Conservation (phyloP, 192 early-diverging fungal genomes). For the Entomortierella lignicola region DNA sequence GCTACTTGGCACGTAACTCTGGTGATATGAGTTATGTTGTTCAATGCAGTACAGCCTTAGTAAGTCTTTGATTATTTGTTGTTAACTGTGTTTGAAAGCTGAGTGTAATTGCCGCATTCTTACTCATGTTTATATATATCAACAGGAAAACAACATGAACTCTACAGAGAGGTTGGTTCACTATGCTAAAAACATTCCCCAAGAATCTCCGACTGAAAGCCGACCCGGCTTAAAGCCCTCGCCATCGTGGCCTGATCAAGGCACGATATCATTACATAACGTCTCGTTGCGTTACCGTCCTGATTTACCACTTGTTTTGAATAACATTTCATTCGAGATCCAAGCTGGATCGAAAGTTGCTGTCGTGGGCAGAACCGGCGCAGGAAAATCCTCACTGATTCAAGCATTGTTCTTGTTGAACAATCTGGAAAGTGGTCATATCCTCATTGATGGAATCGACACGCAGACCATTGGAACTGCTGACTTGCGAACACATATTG, state of each 20-base stretch:
- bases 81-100: not conserved
- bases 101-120: not conserved
- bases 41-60: slow-evolving; percentile 69
- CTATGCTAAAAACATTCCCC: slow-evolving; percentile 31
- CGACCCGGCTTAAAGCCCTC: slow-evolving; percentile 19
- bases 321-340: slow-evolving; percentile 75
- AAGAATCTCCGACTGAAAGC: slow-evolving; percentile 27
- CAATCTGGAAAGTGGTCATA: slow-evolving; percentile 72
- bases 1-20: slow-evolving; percentile 77
- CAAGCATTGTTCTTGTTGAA: slow-evolving; percentile 83
- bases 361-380: slow-evolving; percentile 89
- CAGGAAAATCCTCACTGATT: slow-evolving; percentile 87
- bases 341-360: slow-evolving; percentile 81
- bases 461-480: slow-evolving; percentile 76
- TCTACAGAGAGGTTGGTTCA: slow-evolving; percentile 42
- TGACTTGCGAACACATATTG: slow-evolving; percentile 80
- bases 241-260: slow-evolving; percentile 73
- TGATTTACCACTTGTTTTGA: slow-evolving; percentile 79
- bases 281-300: slow-evolving; percentile 82
- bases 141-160: slow-evolving; percentile 64
- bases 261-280: slow-evolving; percentile 74
- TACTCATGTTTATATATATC: slow-evolving; percentile 3
- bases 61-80: not conserved
- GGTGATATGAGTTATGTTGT: slow-evolving; percentile 75
- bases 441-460: slow-evolving; percentile 79